These are phyloP conservation scores for Phytopythium boreale DNA, from an alignment of 352 stramenopile species.

Conservation along the genomic window DNA sequence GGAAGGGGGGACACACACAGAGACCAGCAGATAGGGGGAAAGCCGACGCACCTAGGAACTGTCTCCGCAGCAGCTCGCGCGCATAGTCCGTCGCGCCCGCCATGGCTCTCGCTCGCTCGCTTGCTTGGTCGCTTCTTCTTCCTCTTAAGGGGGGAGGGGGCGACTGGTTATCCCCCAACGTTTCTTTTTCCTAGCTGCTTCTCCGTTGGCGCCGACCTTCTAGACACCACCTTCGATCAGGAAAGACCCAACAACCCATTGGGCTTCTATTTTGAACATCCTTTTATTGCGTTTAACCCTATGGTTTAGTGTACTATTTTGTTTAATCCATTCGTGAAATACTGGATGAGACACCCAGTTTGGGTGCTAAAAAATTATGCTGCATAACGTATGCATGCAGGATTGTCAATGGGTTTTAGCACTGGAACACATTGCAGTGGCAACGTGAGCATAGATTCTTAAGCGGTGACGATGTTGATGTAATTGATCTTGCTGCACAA, in stretches of 20 bases:
- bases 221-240: not conserved
- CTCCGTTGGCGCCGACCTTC: not conserved
- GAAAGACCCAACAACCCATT: not conserved
- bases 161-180: not conserved
- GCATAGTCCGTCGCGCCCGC: constrained; percentile 59
- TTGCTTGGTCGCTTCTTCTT: constrained; percentile 21
- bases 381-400: too few species aligned
- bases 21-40: not conserved
- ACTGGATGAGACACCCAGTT: too few species aligned
- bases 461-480: too few species aligned
- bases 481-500: too few species aligned
- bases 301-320: not conserved
- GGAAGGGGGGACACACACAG: not conserved
- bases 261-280: too few species aligned
- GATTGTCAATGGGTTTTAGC: too few species aligned
- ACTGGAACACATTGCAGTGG: too few species aligned
- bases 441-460: too few species aligned
- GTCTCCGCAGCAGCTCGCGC: constrained; percentile 75
- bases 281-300: not conserved
- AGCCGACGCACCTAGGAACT: constrained; percentile 64
- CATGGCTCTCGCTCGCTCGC: constrained; percentile 27
- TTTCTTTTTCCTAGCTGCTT: constrained; percentile 1
- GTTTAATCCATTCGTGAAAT: too few species aligned
- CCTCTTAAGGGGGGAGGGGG: not conserved
- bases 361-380: too few species aligned